Percentiles rank a stretch among this genome's conserved stretches.
phyloP scores from a whole-genome alignment of 208 protist species.

The Trypanosoma vivax region DNA sequence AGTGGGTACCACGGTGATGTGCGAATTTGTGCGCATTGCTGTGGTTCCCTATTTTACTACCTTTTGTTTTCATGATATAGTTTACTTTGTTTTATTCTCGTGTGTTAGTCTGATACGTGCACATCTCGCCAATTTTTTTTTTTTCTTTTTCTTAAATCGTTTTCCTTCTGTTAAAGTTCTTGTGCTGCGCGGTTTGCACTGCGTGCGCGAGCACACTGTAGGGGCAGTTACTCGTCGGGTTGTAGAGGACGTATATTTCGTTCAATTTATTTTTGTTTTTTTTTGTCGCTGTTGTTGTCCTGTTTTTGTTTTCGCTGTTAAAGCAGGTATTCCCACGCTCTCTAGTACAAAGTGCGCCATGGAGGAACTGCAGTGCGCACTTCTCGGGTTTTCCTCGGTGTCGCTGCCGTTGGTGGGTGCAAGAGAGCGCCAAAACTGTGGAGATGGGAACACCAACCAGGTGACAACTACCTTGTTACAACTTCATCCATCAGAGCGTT shows the following conservation, averaged over 20 bases:
- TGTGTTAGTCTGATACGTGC: too few relatives aligned
- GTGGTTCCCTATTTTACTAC: too few relatives aligned
- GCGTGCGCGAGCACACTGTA: background rate
- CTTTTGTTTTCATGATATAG: too few relatives aligned
- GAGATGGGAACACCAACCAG: background rate
- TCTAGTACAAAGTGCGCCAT: constrained; percentile 18
- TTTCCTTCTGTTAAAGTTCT: too few relatives aligned
- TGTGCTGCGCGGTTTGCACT: too few relatives aligned
- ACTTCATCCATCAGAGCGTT: constrained; percentile 62
- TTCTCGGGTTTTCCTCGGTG: constrained; percentile 69
- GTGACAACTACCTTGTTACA: constrained; percentile 13
- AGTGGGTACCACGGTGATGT: too few relatives aligned
- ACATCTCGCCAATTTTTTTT: too few relatives aligned
- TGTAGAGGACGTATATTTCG: background rate
- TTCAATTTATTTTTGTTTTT: background rate
- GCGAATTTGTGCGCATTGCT: too few relatives aligned
- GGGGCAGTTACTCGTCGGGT: background rate
- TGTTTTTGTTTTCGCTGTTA: background rate
- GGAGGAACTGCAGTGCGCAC: constrained; percentile 80
- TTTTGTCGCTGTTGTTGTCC: background rate
- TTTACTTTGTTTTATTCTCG: too few relatives aligned
- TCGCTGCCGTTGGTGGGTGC: constrained; percentile 13
- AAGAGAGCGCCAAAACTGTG: background rate
- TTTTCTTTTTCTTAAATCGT: too few relatives aligned
- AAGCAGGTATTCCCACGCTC: background rate